Evolutionary conservation across 202 grass and related monocot species (phyloP).

Genomic region (Miscanthus sacchariflorus): DNA sequence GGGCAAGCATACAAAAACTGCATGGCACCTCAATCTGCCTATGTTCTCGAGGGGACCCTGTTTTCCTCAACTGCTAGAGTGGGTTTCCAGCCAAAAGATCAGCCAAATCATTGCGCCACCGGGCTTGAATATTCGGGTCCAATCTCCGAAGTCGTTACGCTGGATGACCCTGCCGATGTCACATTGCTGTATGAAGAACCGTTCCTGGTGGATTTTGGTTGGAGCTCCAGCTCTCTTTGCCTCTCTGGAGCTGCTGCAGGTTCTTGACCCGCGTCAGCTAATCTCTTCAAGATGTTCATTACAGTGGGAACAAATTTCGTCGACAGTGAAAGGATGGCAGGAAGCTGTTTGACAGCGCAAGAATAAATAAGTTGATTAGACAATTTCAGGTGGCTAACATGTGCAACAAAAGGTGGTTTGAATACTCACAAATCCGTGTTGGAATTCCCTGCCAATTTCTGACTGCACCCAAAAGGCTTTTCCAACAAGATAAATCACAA

Average conservation of each 20-base stretch:
- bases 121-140: conserved; percentile 72
- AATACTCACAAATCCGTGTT: conserved; percentile 79
- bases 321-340: conserved; percentile 81
- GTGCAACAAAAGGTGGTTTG: background rate
- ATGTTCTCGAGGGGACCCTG: conserved; percentile 14
- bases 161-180: conserved; percentile 76
- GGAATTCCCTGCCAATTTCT: conserved; percentile 73
- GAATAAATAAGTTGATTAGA: background rate
- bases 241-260: conserved; percentile 54
- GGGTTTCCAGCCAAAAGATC: conserved; percentile 27
- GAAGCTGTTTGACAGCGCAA: conserved; percentile 62
- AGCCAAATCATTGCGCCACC: conserved; percentile 51
- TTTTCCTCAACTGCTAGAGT: conserved; percentile 32
- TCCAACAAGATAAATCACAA: conserved; percentile 78
- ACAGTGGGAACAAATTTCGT: conserved; percentile 94
- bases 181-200: conserved; percentile 60
- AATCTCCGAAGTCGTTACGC: conserved; percentile 54
- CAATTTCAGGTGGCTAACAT: background rate
- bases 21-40: conserved; percentile 38
- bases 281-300: conserved; percentile 90
- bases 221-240: conserved; percentile 60
- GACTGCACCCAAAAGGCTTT: conserved; percentile 96
- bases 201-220: conserved; percentile 60
- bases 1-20: conserved; percentile 41
- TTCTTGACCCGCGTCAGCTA: conserved; percentile 77